Evolutionary conservation across 1,284 basidiomycete species (phyloP), one percentile per base, ranked within the genome.

Genomic region (Volvariella surrecta): DNA sequence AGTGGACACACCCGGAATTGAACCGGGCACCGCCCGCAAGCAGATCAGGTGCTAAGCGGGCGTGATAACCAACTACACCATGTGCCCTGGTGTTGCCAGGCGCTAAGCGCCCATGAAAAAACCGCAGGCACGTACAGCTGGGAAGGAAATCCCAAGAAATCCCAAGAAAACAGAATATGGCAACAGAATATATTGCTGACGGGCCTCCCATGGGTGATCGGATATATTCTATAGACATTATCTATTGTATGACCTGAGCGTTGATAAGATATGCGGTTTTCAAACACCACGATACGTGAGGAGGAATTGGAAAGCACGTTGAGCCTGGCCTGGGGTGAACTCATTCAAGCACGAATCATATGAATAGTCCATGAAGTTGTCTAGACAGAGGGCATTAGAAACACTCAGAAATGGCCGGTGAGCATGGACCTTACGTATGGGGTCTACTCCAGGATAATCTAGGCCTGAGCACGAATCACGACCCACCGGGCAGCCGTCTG

Each of bases 401-500:
- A 11, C 10, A 21, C 15, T 9, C 28, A 17, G 2, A n/a, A 7
- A 28, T 30, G 13, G 38, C 19, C n/a, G 4, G 35, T 17, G 19
- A 24, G 11, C 13, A 13, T 54, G n/a, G n/a, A n/a, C n/a, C 60
- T 52, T 45, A 62, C 59, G 50, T 40, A 66, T 56, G 8, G 64
- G 58, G 46, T 68, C 62, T 21, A 40, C 41, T 13, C 51, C 56
- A 34, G 42, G 49, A 4, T 53, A n/a, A n/a, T n/a, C n/a, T n/a
- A n/a, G n/a, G n/a, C n/a, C 54, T 10, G 59, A 47, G 48, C 66
- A 68, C 20, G 65, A 60, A 42, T 62, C 54, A 7, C 62, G 54
- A 10, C 52, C 51, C 2, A 43, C 43, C 2, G 62, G 63, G 48
- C 64, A 68, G 7, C 64, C 64, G 44, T 44, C 58, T 8, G 62